Base-by-base conservation (phyloP, 495 filamentous ascomycete species). In the Aspergillus sclerotioniger region DNA sequence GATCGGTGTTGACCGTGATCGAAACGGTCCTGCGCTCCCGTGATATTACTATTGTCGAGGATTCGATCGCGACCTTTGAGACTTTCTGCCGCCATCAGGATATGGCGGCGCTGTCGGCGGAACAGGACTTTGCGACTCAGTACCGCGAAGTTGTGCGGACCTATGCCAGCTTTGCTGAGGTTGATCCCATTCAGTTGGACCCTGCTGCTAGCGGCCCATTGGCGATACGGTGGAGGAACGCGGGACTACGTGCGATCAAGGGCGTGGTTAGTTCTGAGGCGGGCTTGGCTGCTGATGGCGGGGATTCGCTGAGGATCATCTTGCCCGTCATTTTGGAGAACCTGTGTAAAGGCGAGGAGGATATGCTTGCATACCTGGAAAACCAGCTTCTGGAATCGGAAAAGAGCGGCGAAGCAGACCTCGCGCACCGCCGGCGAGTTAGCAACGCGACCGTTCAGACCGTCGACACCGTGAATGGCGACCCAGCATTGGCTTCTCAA, bases 21-120 rank as follows among this genome's bases (percentile, higher is more conserved):
- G 82, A 85, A 56, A 87, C 82, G 52, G 83, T 97, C 54, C 80
- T 96, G 51, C 81, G 81, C 41, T 92, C 90, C 29, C 81, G 86
- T 66, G 90, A 96, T 71, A 86, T 95, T 63, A 88, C 88, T 53
- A 88, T 93, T 83, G 87, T 96, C 39, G 92, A 96, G 76, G 87
- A 90, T 28, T 95, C 90, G 3, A 79, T 93, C 58, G 80, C 84
- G 33, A 90, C 90, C 5, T 96, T 95, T 64, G 86, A 88, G 65
- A 85, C 86, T 8, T 92, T 96, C 65, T 96, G 91, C 71, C 77
- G 80, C 60, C 78, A 93, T 68, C 87, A 93, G 71, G 90, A 95
- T 62, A 85, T 83, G 53, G 85, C 89, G 12, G 85, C 86, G 9
- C 80, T 94, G 53, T 80, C 89, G 12, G 88, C 86, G 50, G 91